Conservation (phyloP, 805 yeast genomes). For the Metschnikowia gruessii region DNA sequence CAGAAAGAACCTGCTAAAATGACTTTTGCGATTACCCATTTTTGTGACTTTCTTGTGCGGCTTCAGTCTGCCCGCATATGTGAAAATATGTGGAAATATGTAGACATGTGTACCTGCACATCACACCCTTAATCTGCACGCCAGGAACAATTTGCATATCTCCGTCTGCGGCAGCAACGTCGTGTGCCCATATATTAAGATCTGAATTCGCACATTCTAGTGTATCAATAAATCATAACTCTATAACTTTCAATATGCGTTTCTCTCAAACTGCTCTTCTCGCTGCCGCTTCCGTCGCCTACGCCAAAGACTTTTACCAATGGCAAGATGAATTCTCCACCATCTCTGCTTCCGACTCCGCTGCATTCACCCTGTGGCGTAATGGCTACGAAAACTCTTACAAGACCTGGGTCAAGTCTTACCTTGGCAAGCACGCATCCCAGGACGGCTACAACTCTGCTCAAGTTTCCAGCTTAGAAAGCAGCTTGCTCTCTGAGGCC, state of each 20-base stretch:
- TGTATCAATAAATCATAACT: too few relatives aligned
- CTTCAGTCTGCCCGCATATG: too few relatives aligned
- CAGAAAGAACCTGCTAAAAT: too few relatives aligned
- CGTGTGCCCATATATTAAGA: too few relatives aligned
- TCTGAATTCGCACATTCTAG: too few relatives aligned
- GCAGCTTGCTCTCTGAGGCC: neutral
- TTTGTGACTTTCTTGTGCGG: too few relatives aligned
- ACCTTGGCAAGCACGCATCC: neutral
- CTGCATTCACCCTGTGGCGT: conserved; percentile 6
- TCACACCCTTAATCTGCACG: too few relatives aligned
- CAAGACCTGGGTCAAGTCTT: conserved; percentile 2
- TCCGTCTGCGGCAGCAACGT: too few relatives aligned
- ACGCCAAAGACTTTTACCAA: conserved; percentile 1
- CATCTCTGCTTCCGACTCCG: conserved; percentile 3
- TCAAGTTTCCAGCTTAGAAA: neutral
- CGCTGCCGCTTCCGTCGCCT: conserved; percentile 1
- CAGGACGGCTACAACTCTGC: neutral
- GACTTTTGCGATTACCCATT: too few relatives aligned
- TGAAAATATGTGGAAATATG: too few relatives aligned
- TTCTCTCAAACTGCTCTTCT: conserved; percentile 1
- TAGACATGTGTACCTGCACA: too few relatives aligned
- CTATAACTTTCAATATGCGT: neutral
- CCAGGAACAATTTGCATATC: too few relatives aligned
- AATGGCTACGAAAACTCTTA: conserved; percentile 4
- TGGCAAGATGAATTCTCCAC: neutral